Base-by-base conservation (phyloP, 257 asterid species). In the Rhazya stricta region DNA sequence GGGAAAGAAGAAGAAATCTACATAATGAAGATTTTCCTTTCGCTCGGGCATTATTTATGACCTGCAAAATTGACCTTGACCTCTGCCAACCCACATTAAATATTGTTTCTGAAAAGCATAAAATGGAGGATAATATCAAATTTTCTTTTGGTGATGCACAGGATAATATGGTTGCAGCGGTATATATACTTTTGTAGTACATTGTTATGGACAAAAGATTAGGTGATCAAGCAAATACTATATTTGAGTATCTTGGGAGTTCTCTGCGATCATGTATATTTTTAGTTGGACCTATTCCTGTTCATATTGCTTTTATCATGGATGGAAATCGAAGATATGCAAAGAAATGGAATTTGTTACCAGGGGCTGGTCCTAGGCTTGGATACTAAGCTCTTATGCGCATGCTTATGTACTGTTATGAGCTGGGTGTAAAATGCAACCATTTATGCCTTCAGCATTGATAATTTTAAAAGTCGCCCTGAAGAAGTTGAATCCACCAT, bases 271-370 rank as follows among this genome's bases (percentile, higher is more conserved):
- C 72, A 42, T 77, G 79, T 62, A 41, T 83, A 45, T 78, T 78
- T 30, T 78, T 84, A 4, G 77, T 76, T 21, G 97, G 97, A 61
- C 88, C 90, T 29, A 56, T 89, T 73, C 97, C 97, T 29, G 74
- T 69, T 25, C 97, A 90, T 65, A 80, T 92, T 66, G 97, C 97
- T 2, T 92, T 92, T 72, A 85, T 92, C 74, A 90, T 92, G 93
- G 97, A 92, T 69, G 96, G 97, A 36, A 92, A 90, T 72, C 91
- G 97, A 72, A 86, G 96, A 76, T 92, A 83, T 50, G 87, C 96
- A n/a, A 92, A 88, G 90, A 85, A 82, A 72, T 76, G 65, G 39
- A 86, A 84, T 68, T 75, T 90, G 56, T 69, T 79, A 80, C 86
- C 79, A 62, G 96, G 94, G 54, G 58, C 58, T 51, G 58, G 58